Evolutionary conservation across 1,284 basidiomycete species (phyloP).

Genomic region (Ganoderma lucidum): DNA sequence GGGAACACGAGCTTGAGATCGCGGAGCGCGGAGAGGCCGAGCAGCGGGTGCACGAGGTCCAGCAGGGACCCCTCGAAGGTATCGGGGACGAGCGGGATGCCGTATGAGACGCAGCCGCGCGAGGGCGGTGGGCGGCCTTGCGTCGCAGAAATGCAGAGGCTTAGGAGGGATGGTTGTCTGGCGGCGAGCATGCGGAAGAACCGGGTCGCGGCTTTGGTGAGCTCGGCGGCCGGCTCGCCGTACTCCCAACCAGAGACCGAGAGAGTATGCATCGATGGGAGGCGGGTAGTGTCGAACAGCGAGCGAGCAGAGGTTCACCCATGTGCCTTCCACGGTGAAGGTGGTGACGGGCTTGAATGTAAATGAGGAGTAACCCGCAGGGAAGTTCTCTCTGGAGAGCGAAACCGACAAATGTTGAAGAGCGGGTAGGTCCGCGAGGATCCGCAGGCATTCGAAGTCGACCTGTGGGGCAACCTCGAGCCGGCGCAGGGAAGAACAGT

Average conservation of each 20-base stretch:
- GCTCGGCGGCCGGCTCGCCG: neutral
- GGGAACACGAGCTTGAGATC: neutral
- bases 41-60: neutral
- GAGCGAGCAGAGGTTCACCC: neutral
- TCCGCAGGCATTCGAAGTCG: neutral
- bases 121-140: too few species aligned
- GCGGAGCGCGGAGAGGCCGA: neutral
- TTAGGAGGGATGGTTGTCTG: neutral
- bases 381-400: neutral
- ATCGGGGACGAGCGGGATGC: neutral
- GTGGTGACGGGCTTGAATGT: neutral
- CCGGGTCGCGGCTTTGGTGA: neutral
- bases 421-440: neutral
- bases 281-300: neutral
- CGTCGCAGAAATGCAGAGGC: neutral
- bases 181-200: conserved; percentile 2
- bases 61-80: neutral
- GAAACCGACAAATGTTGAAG: neutral
- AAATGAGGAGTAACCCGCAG: neutral
- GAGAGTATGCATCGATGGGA: conserved; percentile 4
- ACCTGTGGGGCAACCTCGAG: neutral
- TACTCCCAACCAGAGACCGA: neutral
- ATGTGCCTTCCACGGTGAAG: neutral
- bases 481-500: neutral
- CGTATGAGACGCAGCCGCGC: neutral